These are phyloP conservation scores for Inonotus obliquus DNA, from an alignment of 1,284 basidiomycete genomes.

Conservation along the genomic window DNA sequence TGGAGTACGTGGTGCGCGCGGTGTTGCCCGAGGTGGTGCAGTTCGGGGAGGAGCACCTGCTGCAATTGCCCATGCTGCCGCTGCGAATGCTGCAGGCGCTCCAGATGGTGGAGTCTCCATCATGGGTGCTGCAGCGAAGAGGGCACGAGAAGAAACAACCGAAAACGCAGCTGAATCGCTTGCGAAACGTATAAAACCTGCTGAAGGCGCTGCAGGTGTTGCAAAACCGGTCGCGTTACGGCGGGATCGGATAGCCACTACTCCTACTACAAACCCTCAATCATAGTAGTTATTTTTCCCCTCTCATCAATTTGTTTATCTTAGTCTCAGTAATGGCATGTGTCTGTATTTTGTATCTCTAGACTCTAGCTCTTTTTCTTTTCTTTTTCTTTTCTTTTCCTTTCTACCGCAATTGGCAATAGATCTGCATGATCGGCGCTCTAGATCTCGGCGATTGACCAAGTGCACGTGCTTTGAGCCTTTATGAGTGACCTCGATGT, in stretches of 20 bases:
- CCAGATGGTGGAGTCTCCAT: slow-evolving; percentile 44
- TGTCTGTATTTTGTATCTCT: slow-evolving; percentile 13
- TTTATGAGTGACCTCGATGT: slow-evolving; percentile 9
- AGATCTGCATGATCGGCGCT: background rate
- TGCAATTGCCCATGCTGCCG: slow-evolving; percentile 29
- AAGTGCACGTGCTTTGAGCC: background rate
- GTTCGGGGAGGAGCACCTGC: slow-evolving; percentile 32
- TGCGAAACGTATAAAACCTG: slow-evolving; percentile 67
- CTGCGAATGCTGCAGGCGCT: slow-evolving; percentile 20
- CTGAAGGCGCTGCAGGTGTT: slow-evolving; percentile 21
- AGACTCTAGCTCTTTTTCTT: background rate
- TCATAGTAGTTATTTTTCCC: slow-evolving; percentile 4
- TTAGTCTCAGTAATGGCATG: background rate
- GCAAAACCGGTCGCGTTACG: slow-evolving; percentile 31
- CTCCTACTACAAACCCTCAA: slow-evolving; percentile 10
- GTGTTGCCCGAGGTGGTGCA: slow-evolving; percentile 28
- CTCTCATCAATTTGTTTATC: background rate
- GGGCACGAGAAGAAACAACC: slow-evolving; percentile 53
- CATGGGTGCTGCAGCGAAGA: slow-evolving; percentile 63
- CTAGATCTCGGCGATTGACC: background rate
- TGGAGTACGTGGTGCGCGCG: slow-evolving; percentile 16
- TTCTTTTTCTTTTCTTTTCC: background rate
- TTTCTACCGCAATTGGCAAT: background rate
- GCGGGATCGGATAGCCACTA: slow-evolving; percentile 24
- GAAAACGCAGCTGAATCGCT: slow-evolving; percentile 42